Conservation (phyloP, 179 eudicot genomes). For the Beta lomatogona region DNA sequence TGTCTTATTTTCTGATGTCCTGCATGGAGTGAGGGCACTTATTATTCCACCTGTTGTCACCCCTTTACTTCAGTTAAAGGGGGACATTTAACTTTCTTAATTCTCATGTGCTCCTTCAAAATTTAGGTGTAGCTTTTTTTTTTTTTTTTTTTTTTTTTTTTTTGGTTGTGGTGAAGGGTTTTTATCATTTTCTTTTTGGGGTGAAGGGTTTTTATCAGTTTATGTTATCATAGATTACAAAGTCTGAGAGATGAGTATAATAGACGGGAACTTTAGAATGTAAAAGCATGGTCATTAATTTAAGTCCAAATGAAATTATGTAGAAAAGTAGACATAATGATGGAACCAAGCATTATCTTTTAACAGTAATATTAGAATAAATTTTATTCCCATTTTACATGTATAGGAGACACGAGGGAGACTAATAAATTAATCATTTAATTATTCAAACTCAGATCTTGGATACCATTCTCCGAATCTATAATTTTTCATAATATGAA, state of each 20-base stretch:
- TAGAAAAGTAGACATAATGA: not conserved
- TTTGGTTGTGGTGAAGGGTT: too few species aligned
- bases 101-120: too few species aligned
- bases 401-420: not conserved
- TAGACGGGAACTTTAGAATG: not conserved
- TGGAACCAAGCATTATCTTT: too few species aligned
- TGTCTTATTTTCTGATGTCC: not conserved
- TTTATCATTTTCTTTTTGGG: too few species aligned
- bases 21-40: not conserved
- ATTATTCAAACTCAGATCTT: not conserved
- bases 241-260: too few species aligned
- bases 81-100: not conserved
- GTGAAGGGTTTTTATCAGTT: too few species aligned
- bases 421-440: not conserved
- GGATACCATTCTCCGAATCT: too few species aligned
- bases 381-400: not conserved
- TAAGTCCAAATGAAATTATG: not conserved
- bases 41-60: not conserved
- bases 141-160: too few species aligned
- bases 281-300: not conserved
- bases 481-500: not conserved
- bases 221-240: not conserved
- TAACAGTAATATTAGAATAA: too few species aligned
- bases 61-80: not conserved
- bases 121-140: too few species aligned